A percentile compares a stretch with the other conserved stretches of the same genome.
Conservation (phyloP, 2,329 filamentous ascomycete genomes). For the Zymoseptoria crescenta region DNA sequence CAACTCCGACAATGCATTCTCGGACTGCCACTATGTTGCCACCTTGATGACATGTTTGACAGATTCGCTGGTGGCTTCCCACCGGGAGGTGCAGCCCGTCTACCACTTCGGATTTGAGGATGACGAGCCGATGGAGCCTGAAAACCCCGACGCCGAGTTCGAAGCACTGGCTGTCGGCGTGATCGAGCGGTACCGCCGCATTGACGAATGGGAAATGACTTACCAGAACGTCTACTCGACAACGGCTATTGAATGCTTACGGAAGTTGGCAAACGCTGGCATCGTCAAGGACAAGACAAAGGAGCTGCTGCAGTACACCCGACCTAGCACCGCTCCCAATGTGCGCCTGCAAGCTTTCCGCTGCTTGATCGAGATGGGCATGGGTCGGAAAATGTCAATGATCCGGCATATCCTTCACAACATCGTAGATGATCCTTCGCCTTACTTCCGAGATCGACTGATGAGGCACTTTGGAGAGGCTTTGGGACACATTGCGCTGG, state of each 20-base stretch:
- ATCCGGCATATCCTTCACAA: slow-evolving; percentile 51
- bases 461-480: slow-evolving; percentile 47
- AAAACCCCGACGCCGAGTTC: slow-evolving; percentile 44
- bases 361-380: slow-evolving; percentile 49
- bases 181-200: slow-evolving; percentile 54
- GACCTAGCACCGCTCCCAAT: slow-evolving; percentile 51
- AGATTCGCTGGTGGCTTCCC: slow-evolving; percentile 42
- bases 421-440: slow-evolving; percentile 50
- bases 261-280: slow-evolving; percentile 46
- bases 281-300: slow-evolving; percentile 46
- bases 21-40: slow-evolving; percentile 83
- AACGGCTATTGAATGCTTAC: slow-evolving; percentile 53
- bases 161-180: slow-evolving; percentile 51
- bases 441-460: slow-evolving; percentile 49
- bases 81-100: slow-evolving; percentile 20
- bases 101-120: slow-evolving; percentile 35
- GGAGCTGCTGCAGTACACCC: slow-evolving; percentile 55
- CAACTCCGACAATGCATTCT: slow-evolving; percentile 79
- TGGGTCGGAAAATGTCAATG: slow-evolving; percentile 43
- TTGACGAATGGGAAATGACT: slow-evolving; percentile 60
- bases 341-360: slow-evolving; percentile 53
- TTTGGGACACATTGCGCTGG: slow-evolving; percentile 52
- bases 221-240: slow-evolving; percentile 57
- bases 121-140: slow-evolving; percentile 35
- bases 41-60: slow-evolving; percentile 62